phyloP scores from a whole-genome alignment of 345 rosid species.

The Lepidium aucheri region DNA sequence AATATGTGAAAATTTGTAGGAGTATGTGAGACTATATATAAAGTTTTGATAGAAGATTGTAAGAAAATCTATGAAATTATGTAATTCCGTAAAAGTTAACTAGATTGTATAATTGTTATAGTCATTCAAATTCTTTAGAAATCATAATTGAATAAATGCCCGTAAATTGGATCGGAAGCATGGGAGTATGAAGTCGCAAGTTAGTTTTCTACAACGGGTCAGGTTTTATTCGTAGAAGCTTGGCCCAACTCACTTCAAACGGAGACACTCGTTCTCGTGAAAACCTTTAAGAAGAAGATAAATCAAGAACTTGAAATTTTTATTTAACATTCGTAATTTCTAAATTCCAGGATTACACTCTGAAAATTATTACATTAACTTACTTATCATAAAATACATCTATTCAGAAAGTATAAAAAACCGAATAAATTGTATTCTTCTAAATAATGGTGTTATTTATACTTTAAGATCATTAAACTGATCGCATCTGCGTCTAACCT shows the following conservation, averaged over 20 bases:
- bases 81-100: too few species aligned
- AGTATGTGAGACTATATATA: too few species aligned
- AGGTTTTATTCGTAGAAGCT: neutral
- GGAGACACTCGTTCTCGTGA: neutral
- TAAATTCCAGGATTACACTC: neutral
- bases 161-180: neutral
- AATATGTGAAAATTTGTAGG: too few species aligned
- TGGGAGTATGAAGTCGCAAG: neutral
- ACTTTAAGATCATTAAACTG: conserved; percentile 24
- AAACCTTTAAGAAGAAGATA: neutral
- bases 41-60: too few species aligned
- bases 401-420: neutral
- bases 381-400: neutral
- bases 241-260: neutral
- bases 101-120: too few species aligned
- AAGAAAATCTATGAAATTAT: too few species aligned
- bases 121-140: too few species aligned
- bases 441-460: neutral
- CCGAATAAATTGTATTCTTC: neutral
- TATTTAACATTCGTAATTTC: neutral
- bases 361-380: neutral
- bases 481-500: conserved; percentile 47
- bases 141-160: neutral
- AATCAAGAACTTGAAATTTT: neutral
- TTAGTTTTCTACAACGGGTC: neutral